A percentile compares a stretch with the other conserved stretches of the same genome.
Conservation (phyloP, 2,329 filamentous ascomycete species). For the Ceratocystis alfenasii region DNA sequence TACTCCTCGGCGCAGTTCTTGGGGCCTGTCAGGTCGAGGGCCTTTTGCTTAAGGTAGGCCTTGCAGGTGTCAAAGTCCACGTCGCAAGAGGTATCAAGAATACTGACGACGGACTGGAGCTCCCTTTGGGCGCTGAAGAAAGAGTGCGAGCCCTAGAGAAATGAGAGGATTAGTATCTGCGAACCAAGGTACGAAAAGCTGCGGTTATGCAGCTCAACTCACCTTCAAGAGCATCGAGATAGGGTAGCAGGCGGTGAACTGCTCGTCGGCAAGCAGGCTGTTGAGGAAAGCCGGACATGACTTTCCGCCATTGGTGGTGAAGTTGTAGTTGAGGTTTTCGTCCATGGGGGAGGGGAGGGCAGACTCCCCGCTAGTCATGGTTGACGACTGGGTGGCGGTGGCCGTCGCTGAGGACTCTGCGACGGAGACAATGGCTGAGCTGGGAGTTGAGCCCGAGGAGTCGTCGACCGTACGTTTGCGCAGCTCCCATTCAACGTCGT, state of each 20-base stretch:
- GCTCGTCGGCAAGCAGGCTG: slow-evolving; percentile 50
- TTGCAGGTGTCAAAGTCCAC: slow-evolving; percentile 56
- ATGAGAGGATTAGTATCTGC: slow-evolving; percentile 23
- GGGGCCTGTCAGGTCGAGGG: slow-evolving; percentile 48
- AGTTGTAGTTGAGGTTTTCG: slow-evolving; percentile 49
- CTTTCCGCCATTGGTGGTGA: slow-evolving; percentile 39
- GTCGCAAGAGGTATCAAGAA: slow-evolving; percentile 66
- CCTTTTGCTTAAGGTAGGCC: slow-evolving; percentile 50
- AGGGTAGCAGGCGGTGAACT: slow-evolving; percentile 65
- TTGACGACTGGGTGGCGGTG: slow-evolving; percentile 25
- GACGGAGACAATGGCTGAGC: background rate
- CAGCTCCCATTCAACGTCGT: slow-evolving; percentile 22
- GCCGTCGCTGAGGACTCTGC: background rate
- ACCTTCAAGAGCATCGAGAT: slow-evolving; percentile 75
- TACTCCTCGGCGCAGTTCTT: slow-evolving; percentile 64
- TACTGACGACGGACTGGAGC: slow-evolving; percentile 57
- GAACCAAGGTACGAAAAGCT: background rate
- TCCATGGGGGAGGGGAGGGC: slow-evolving; percentile 56
- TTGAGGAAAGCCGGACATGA: slow-evolving; percentile 58
- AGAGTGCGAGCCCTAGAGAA: slow-evolving; percentile 56
- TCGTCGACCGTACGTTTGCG: slow-evolving; percentile 27
- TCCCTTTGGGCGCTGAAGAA: slow-evolving; percentile 74
- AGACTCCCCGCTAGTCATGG: slow-evolving; percentile 27
- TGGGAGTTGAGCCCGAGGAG: slow-evolving; percentile 18
- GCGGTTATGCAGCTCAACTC: slow-evolving; percentile 23